Evolutionary conservation across 306 rosid species (phyloP), one percentile per base, ranked within the genome.

Genomic region (Castanospermum australe): DNA sequence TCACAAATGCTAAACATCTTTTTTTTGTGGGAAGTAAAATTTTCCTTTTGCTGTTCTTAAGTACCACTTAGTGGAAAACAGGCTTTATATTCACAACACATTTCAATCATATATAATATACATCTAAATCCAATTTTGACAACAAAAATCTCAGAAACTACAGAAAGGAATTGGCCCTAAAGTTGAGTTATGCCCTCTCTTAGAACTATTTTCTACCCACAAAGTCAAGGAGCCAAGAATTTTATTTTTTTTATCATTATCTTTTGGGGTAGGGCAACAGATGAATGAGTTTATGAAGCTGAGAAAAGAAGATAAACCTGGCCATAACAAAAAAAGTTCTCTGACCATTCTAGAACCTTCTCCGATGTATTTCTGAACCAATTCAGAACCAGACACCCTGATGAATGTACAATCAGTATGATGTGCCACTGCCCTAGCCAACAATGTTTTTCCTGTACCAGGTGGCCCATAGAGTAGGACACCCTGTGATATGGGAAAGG

Each of bases 401-500:
- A 95, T 95, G 84, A 95, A 95, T 8, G 99, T 95, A 82, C 99
- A 95, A 66, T 95, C 99, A 5, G 99, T 95, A 55, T 95, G 99
- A 85, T 95, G 99, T 13, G 99, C 99, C 77, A 95, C 99, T 36
- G 99, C 99, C 87, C 99, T 91, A 72, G 99, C 99, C 97, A 95
- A 76, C 82, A 95, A 84, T 22, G 99, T 95, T 80, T 95, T 95
- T 61, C 99, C 99, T 0, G 99, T 95, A 51, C 99, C 99, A 62
- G 99, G 99, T 41, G 99, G 99, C 8, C 99, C 98, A 80, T 95
- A 95, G 9, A 95, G 92, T 54, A 95, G 79, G 57, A 95, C 99
- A 55, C 99, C 99, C 99, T 93, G 73, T 60, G 64, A 59, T 36
- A 80, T 51, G 21, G 13, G 35, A 67, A 61, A 71, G 48, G 55